A percentile compares a stretch with the other conserved stretches of the same genome.
Evolutionary conservation across 345 rosid species (phyloP).

Genomic region (Salix caprea): DNA sequence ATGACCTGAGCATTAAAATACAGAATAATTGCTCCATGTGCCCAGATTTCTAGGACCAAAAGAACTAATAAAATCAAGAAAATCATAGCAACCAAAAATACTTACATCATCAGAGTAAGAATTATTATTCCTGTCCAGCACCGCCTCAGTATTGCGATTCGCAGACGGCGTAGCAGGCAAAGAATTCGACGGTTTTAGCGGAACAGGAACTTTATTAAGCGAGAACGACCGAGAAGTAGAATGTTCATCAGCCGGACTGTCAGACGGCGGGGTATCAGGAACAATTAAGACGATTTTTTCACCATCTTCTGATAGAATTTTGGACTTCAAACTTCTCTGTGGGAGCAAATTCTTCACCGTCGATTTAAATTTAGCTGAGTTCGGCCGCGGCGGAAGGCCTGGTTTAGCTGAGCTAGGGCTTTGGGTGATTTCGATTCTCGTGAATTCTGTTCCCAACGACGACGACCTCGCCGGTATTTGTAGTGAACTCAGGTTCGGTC

Average conservation of each 20-base stretch:
- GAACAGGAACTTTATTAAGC: constrained; percentile 37
- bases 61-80: background rate
- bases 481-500: background rate
- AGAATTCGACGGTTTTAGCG: constrained; percentile 38
- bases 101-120: constrained; percentile 26
- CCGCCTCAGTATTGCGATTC: constrained; percentile 20
- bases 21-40: background rate
- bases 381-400: constrained; percentile 46
- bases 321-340: constrained; percentile 38
- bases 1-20: too few relatives aligned
- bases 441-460: constrained; percentile 31
- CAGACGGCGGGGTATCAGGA: constrained; percentile 36
- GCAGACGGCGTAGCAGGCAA: constrained; percentile 44
- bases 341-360: constrained; percentile 39
- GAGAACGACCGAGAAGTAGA: constrained; percentile 45
- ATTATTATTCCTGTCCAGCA: constrained; percentile 16
- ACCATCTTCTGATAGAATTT: constrained; percentile 25
- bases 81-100: constrained; percentile 1
- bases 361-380: constrained; percentile 44
- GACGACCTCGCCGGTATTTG: constrained; percentile 31
- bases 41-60: background rate
- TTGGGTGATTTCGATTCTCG: constrained; percentile 23
- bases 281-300: constrained; percentile 40
- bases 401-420: constrained; percentile 37
- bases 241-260: constrained; percentile 31